phyloP scores from a whole-genome alignment of 106 monocot genomes.

The Dioscorea zingiberensis region DNA sequence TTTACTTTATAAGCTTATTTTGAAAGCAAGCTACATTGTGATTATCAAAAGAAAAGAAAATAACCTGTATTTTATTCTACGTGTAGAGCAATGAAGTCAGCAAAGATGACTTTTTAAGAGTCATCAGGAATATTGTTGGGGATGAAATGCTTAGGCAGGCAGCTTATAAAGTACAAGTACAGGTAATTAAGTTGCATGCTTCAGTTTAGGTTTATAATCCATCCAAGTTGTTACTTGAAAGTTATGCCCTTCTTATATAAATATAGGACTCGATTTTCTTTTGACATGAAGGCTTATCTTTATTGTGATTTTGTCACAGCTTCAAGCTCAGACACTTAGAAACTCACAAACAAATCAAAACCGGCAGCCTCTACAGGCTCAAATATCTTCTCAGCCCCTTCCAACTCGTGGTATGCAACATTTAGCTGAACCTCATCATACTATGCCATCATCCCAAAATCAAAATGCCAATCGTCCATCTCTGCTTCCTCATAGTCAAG shows the following conservation, averaged over 20 bases:
- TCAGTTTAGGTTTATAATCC: neutral
- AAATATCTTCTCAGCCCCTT: conserved; percentile 22
- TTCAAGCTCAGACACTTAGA: conserved; percentile 47
- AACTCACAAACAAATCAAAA: conserved; percentile 38
- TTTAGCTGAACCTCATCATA: conserved; percentile 21
- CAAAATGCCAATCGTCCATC: conserved; percentile 20
- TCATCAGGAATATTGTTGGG: conserved; percentile 92
- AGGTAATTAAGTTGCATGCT: conserved; percentile 36
- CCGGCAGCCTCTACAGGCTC: conserved; percentile 40
- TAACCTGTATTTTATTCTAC: neutral
- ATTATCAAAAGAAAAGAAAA: no score
- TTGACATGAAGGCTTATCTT: neutral
- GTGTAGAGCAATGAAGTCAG: conserved; percentile 77
- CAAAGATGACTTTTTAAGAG: conserved; percentile 87
- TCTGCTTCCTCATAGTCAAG: conserved; percentile 7
- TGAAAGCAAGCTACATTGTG: neutral
- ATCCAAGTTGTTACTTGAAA: neutral
- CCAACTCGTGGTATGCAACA: conserved; percentile 13
- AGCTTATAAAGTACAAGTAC: conserved; percentile 62
- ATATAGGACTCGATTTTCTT: neutral
- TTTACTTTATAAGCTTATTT: neutral
- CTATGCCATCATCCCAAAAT: conserved; percentile 24
- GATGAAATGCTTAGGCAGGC: conserved; percentile 96
- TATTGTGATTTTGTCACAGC: conserved; percentile 12
- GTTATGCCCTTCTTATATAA: no score